These are phyloP conservation scores for Boletus rubescentipes DNA, from an alignment of 768 basidiomycete species.

Conservation along the genomic window DNA sequence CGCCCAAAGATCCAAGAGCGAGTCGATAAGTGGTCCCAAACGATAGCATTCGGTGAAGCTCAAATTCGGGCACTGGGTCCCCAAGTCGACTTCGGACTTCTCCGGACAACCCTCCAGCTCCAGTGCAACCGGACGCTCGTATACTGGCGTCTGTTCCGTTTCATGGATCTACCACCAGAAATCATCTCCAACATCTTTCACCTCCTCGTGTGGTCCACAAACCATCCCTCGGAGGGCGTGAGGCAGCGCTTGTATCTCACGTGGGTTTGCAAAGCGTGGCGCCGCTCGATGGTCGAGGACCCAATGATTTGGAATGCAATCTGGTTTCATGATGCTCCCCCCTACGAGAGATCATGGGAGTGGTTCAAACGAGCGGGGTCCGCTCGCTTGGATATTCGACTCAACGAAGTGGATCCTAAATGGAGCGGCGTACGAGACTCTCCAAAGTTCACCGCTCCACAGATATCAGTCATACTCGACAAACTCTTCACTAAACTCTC, in stretches of 20 bases:
- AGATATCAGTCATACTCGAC: constrained; percentile 51
- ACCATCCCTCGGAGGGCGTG: constrained; percentile 35
- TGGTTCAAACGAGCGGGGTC: constrained; percentile 59
- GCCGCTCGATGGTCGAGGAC: constrained; percentile 47
- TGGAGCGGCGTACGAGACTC: constrained; percentile 27
- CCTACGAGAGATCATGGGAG: constrained; percentile 50
- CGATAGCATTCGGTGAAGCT: constrained; percentile 18
- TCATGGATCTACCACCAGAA: constrained; percentile 65
- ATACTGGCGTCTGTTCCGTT: constrained; percentile 47
- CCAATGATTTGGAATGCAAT: constrained; percentile 62
- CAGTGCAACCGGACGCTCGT: constrained; percentile 24
- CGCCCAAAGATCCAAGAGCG: constrained; percentile 2
- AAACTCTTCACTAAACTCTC: constrained; percentile 50
- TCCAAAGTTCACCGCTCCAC: constrained; percentile 37
- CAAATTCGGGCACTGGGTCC: constrained; percentile 22
- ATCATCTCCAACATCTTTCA: constrained; percentile 66
- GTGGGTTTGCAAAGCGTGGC: constrained; percentile 60
- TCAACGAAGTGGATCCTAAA: constrained; percentile 43
- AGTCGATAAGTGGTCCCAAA: constrained; percentile 14
- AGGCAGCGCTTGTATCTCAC: constrained; percentile 48
- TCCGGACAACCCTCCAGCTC: constrained; percentile 18
- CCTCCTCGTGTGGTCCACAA: constrained; percentile 53
- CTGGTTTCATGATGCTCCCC: constrained; percentile 55
- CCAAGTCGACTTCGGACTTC: constrained; percentile 10
- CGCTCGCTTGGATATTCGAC: constrained; percentile 59